Evolutionary conservation across 1,284 basidiomycete species (phyloP), one percentile per base, ranked within the genome.

Genomic region (Fomes fomentarius): DNA sequence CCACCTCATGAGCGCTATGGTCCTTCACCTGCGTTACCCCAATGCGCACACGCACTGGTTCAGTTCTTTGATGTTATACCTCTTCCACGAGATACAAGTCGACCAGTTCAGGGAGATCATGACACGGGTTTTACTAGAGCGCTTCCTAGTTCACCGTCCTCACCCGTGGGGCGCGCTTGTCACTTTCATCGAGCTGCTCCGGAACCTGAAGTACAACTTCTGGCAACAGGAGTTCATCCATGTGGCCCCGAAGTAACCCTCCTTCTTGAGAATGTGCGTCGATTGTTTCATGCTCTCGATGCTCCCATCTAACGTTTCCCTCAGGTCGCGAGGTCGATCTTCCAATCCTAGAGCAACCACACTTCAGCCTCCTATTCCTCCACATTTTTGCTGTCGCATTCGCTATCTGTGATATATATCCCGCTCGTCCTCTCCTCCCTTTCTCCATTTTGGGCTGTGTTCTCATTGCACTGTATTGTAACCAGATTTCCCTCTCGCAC

Each of bases 41-140:
- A 95, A 94, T 66, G 93, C 94, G n/a, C 94, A 96, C 75, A 98
- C 94, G 47, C 89, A 93, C 71, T 98, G 94, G 93, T 98, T 96
- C 80, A 91, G 90, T 70, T 89, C 85, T 41, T 80, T 98, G 58
- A 75, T 98, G 54, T 81, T 98, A 43, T 83, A 94, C 71, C 83
- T 97, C 39, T 99, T 98, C 75, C 68, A 79, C 40, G 86, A 93
- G 64, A 79, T 88, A 49, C 81, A 84, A 64, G 83, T 85, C 57
- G 89, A 91, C 47, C 82, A 81, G 38, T 91, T 97, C 75, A 84
- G 89, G 62, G 96, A 98, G 75, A 85, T 96, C 61, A 87, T 97
- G 76, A 90, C 93, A 37, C 90, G 91, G 54, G 93, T 97, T 26
- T 81, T 99, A 25, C 79, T 99, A 62, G 96, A 98, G 71, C 86